Conservation (phyloP, 2,329 filamentous ascomycete species). For the Nannizziopsis arthrosporioides region DNA sequence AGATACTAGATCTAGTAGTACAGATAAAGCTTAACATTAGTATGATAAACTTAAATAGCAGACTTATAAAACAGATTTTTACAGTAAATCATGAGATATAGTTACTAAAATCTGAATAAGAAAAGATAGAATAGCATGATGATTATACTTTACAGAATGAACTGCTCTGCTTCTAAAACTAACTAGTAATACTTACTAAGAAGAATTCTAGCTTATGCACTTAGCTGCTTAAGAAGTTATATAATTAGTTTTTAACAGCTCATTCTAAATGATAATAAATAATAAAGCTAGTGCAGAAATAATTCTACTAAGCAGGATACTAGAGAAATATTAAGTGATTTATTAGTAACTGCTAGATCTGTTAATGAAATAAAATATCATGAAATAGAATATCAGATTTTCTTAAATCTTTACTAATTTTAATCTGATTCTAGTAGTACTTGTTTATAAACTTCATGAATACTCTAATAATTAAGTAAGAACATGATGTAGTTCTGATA, state of each 20-base stretch:
- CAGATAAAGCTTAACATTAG: background rate
- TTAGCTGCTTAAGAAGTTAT: background rate
- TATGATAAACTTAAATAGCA: background rate
- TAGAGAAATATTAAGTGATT: background rate
- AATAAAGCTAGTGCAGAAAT: too few relatives aligned
- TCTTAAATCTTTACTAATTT: background rate
- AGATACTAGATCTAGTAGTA: background rate
- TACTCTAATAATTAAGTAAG: background rate
- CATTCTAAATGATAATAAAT: background rate
- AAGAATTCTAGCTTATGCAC: background rate
- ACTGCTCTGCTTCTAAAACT: background rate
- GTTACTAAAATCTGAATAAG: background rate
- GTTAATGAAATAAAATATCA: constrained; percentile 1
- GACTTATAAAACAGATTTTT: background rate
- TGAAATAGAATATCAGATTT: background rate
- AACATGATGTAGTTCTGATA: background rate
- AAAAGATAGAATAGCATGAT: too few relatives aligned
- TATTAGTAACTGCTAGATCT: background rate
- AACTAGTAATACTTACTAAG: background rate
- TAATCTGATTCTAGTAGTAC: background rate
- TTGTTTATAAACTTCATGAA: background rate
- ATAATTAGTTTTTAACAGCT: background rate
- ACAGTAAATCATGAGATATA: background rate
- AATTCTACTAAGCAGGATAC: background rate
- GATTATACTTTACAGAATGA: too few relatives aligned